Percentiles rank a stretch among this genome's conserved stretches.
phyloP scores from a whole-genome alignment of 2,329 filamentous ascomycete species.

The Samsoniella hepiali region DNA sequence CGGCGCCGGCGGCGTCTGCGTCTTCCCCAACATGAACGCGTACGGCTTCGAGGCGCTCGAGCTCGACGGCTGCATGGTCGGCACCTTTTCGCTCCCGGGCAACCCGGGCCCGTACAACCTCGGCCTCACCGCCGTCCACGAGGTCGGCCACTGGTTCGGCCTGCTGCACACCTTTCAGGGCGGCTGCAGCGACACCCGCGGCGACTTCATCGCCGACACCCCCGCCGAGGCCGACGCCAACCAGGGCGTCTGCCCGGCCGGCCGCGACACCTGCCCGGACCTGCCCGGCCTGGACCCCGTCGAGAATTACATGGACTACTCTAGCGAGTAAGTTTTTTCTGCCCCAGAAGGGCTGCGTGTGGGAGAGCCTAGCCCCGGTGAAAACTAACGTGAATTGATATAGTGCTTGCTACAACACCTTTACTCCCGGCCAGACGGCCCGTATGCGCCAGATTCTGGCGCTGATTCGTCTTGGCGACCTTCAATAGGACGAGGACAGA shows the following conservation, averaged over 20 bases:
- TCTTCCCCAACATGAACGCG: conserved; percentile 32
- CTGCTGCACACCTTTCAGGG: conserved; percentile 37
- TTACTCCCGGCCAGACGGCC: conserved; percentile 37
- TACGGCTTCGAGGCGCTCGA: conserved; percentile 11
- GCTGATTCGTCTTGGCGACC: not conserved
- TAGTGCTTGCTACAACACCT: conserved; percentile 39
- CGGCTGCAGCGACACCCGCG: conserved; percentile 24
- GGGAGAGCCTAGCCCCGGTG: too few relatives aligned
- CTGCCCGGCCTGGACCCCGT: conserved; percentile 25
- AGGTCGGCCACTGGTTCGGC: conserved; percentile 38
- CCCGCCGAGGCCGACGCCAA: conserved; percentile 22
- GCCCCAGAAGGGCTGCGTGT: too few relatives aligned
- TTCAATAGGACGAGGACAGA: not conserved
- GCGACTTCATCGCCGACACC: conserved; percentile 29
- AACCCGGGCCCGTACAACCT: conserved; percentile 20
- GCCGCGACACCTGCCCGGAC: conserved; percentile 25
- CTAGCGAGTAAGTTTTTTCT: conserved; percentile 24
- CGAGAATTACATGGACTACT: conserved; percentile 29
- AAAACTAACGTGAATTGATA: not conserved
- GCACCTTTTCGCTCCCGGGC: conserved; percentile 14
- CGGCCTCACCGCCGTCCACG: conserved; percentile 27
- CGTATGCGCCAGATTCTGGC: conserved; percentile 11
- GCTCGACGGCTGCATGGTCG: conserved; percentile 19
- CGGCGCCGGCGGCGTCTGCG: conserved; percentile 38
- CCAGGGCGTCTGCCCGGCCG: conserved; percentile 15